phyloP scores from a whole-genome alignment of 1,284 basidiomycete genomes.

The Cutaneotrichosporon cyanovorans region DNA sequence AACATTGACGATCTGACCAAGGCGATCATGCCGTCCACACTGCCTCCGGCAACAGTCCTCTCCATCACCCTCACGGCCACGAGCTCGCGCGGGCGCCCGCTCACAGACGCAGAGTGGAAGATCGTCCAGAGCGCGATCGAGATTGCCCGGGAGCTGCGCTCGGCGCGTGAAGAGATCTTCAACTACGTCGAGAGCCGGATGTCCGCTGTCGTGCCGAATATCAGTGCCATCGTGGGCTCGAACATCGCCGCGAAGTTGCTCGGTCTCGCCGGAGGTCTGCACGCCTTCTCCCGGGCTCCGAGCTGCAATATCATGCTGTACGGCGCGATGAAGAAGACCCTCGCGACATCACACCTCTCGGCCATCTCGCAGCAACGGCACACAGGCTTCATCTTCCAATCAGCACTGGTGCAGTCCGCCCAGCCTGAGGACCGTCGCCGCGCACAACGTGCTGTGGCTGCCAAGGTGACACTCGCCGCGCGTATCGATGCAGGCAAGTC shows the following conservation, averaged over 20 bases:
- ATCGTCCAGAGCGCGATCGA: conserved; percentile 78
- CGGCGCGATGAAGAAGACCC: conserved; percentile 78
- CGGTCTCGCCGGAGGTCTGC: conserved; percentile 90
- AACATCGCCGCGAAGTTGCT: conserved; percentile 96
- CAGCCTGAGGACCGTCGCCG: conserved; percentile 88
- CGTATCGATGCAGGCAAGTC: conserved; percentile 83
- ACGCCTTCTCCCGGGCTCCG: conserved; percentile 86
- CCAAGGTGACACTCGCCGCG: conserved; percentile 83
- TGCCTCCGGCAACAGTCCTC: conserved; percentile 90
- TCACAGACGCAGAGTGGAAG: conserved; percentile 66
- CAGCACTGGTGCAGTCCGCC: conserved; percentile 72
- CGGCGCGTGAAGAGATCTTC: conserved; percentile 89
- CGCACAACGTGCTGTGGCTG: conserved; percentile 84
- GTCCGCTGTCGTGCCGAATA: conserved; percentile 94
- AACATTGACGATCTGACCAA: conserved; percentile 81
- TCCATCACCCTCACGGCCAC: conserved; percentile 94
- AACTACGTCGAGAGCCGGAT: conserved; percentile 98
- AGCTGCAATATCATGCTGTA: conserved; percentile 92
- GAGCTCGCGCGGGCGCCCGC: conserved; percentile 69
- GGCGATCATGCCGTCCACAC: conserved; percentile 66
- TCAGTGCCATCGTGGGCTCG: conserved; percentile 95
- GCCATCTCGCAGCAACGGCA: conserved; percentile 70
- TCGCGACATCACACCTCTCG: conserved; percentile 68
- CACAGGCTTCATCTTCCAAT: conserved; percentile 94
- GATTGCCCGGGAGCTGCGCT: conserved; percentile 77